Evolutionary conservation across 768 basidiomycete genomes (phyloP), one percentile per base, ranked within the genome.

Genomic region (Thelephora ganbajun): DNA sequence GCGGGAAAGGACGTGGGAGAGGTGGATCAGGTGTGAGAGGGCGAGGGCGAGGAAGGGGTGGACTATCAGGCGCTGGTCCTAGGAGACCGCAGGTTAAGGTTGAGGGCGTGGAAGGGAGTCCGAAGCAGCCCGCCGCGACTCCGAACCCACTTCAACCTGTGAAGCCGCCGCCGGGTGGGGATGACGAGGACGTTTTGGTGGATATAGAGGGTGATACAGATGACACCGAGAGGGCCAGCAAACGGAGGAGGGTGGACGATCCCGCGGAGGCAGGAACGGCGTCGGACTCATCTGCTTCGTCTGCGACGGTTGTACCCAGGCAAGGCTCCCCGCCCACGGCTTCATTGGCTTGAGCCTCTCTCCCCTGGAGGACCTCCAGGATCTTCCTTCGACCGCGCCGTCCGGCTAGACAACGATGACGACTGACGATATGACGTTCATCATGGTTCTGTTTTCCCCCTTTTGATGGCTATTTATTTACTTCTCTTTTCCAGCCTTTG

Each of bases 21-120:
- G 59, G 53, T 59, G 71, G 54, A 71, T n/a, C n/a, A n/a, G 73
- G 45, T 71, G 71, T 56, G 66, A 64, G 48, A 59, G 68, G 57
- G 63, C 63, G 49, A 54, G 72, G 69, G 20, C 57, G 61, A 48
- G 53, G 62, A 23, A 58, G 71, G 58, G 69, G 66, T 14, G 56
- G 57, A 61, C 48, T 58, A 53, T 54, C 61, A 56, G 54, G 50
- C 13, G 45, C 53, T 6, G 53, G 59, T 11, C 26, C 54, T 9
- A 2, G 39, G 11, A 41, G 39, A 41, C 16, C 23, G 35, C 43
- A 26, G 55, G 51, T 23, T 51, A 54, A 35, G 51, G 53, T 16
- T 49, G 56, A 14, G 60, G 54, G 33, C 52, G 59, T 13, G 53
- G 57, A 30, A 30, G 26, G 26, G 26, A 9, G 26, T 4, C 5